Conservation (phyloP, 2,329 filamentous ascomycete genomes). For the Aschersonia sp. region DNA sequence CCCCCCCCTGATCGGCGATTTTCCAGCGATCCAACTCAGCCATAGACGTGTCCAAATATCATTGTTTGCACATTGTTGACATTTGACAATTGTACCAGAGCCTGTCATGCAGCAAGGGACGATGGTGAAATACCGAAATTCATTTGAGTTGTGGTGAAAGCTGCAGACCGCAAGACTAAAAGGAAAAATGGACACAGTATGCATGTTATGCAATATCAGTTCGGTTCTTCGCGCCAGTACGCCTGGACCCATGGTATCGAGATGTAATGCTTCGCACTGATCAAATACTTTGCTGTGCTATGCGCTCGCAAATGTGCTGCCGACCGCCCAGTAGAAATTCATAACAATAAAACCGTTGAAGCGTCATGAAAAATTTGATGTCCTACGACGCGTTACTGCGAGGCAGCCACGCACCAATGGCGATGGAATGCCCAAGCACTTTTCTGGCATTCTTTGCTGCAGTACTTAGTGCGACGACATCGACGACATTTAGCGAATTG, state of each 20-base stretch:
- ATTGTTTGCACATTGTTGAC: no score
- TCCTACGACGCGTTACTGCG: constrained; percentile 24
- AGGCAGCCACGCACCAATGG: constrained; percentile 85
- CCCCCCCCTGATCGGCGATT: no score
- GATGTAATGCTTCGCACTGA: constrained; percentile 25
- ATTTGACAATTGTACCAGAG: no score
- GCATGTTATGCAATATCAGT: constrained; percentile 2
- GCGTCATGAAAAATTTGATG: constrained; percentile 6
- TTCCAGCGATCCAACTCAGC: no score
- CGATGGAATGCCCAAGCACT: constrained; percentile 96
- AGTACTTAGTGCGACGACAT: constrained; percentile 94
- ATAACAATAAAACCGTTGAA: constrained; percentile 11
- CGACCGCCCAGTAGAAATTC: constrained; percentile 9
- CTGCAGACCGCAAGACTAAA: background rate
- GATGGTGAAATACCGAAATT: no score
- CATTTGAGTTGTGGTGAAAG: background rate
- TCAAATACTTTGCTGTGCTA: constrained; percentile 27
- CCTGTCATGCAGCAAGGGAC: no score
- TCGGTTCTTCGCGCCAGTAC: constrained; percentile 10
- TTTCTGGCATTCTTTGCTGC: constrained; percentile 99
- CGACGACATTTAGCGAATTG: constrained; percentile 97
- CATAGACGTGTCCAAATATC: no score
- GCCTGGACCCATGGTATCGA: constrained; percentile 27
- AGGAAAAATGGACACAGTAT: constrained; percentile 4
- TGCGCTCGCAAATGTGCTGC: constrained; percentile 19